Base-by-base conservation (phyloP, 768 basidiomycete species). In the Lanmaoa rubissima region DNA sequence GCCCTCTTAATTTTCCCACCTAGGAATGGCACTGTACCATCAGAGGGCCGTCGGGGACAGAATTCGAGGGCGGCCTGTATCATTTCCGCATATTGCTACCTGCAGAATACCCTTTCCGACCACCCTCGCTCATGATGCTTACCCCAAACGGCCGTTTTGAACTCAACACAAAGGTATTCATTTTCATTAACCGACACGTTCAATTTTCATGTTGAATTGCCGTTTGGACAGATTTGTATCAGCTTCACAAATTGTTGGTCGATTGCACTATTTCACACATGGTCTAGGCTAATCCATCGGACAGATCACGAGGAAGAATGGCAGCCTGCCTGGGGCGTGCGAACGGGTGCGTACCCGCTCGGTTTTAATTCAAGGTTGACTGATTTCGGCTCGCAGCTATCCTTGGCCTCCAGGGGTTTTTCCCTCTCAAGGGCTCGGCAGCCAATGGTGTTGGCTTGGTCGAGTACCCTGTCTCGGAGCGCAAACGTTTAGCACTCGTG, bases 281-380 rank as follows among this genome's bases (percentile, higher is more conserved):
- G 57, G 65, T 60, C 70, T 74, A 73, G 70, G 56, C 63, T 72
- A 51, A 68, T 44, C 57, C 47, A 59, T 62, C 45, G 9, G 19
- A 41, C 64, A 92, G 90, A 96, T 77, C 94, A 98, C 62, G 92
- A 94, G 73, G 96, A 98, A 63, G 79, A 92, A 34, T 98, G 96
- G 96, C 94, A 98, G 72, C 96, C 96, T 38, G 93, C 94, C 26
- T 98, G 96, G 96, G 96, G 96, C 53, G 91, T 98, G 19, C 83
- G 96, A 60, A 98, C 95, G 54, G 94, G 90, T 90, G 56, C 59
- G 79, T 66, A 44, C 48, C 47, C 52, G 51, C 48, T 53, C 52
- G 19, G 45, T 26, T 57, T 62, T 48, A 43, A 62, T 64, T 40
- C 40, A 58, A 47, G 31, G 34, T 53, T 21, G 38, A 8, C 62